Conservation (phyloP, 495 filamentous ascomycete genomes). For the Hypoxylon trugodes region DNA sequence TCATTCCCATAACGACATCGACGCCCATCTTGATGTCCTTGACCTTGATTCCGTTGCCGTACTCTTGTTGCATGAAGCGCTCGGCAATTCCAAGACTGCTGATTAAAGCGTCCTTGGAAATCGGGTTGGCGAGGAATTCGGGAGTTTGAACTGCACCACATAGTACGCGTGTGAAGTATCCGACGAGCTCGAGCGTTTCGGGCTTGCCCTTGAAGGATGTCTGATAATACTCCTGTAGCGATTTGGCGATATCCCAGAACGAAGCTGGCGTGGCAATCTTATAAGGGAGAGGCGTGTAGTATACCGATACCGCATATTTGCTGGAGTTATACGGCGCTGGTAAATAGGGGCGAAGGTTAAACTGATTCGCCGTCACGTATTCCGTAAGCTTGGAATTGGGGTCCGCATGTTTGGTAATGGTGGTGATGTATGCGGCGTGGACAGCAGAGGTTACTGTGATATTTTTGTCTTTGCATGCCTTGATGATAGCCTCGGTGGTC, state of each 20-base stretch:
- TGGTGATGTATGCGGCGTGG: constrained; percentile 27
- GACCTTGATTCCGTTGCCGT: constrained; percentile 32
- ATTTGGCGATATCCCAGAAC: constrained; percentile 25
- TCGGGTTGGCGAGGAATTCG: constrained; percentile 28
- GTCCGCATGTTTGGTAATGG: constrained; percentile 27
- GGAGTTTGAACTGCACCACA: constrained; percentile 20
- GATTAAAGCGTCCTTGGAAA: constrained; percentile 31
- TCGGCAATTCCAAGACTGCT: constrained; percentile 31
- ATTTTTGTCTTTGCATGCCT: constrained; percentile 18
- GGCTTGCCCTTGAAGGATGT: constrained; percentile 20
- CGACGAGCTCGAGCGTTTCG: constrained; percentile 23
- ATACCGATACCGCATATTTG: constrained; percentile 27
- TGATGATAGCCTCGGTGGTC: constrained; percentile 14
- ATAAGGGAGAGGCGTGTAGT: constrained; percentile 25
- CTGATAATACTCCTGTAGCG: constrained; percentile 26
- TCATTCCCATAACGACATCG: constrained; percentile 34
- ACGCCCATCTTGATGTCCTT: constrained; percentile 25
- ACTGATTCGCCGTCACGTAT: constrained; percentile 33
- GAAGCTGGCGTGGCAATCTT: constrained; percentile 26
- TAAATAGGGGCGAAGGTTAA: constrained; percentile 32
- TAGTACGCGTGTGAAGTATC: constrained; percentile 14
- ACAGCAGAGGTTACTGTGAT: constrained; percentile 19
- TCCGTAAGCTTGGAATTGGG: constrained; percentile 24
- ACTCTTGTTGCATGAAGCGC: constrained; percentile 23
- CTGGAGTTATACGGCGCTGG: constrained; percentile 30